Percentiles rank a stretch among this genome's conserved stretches.
Evolutionary conservation across 768 basidiomycete species (phyloP).

Genomic region (Russula sp.): DNA sequence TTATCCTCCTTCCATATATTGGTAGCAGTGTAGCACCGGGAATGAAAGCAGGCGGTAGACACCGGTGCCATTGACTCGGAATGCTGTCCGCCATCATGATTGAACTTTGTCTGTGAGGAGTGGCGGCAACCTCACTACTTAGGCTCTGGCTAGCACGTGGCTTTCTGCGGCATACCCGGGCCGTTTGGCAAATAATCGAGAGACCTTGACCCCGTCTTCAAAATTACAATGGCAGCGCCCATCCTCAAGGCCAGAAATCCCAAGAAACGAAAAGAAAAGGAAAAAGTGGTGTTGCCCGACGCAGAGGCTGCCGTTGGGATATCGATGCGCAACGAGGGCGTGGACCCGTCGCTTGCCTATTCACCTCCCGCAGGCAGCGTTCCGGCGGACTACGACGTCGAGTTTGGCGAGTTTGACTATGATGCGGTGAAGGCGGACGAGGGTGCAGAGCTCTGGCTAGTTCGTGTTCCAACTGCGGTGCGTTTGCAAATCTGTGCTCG

Average conservation of each 20-base stretch:
- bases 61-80: no score
- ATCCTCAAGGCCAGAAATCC: neutral
- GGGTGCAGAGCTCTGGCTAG: slow-evolving; percentile 23
- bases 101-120: no score
- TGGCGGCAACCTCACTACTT: no score
- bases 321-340: neutral
- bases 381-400: slow-evolving; percentile 6
- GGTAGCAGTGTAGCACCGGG: no score
- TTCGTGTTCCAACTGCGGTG: slow-evolving; percentile 18
- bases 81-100: no score
- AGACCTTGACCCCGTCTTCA: no score
- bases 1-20: no score
- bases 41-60: no score
- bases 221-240: no score
- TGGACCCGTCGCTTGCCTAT: neutral
- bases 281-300: neutral
- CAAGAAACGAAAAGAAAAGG: neutral
- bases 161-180: no score
- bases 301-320: neutral
- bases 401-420: slow-evolving; percentile 24
- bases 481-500: neutral
- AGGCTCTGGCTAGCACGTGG: no score
- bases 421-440: slow-evolving; percentile 21
- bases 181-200: no score
- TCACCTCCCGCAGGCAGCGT: neutral